Conservation (phyloP, 345 rosid species). For the Dipteronia dyeriana region DNA sequence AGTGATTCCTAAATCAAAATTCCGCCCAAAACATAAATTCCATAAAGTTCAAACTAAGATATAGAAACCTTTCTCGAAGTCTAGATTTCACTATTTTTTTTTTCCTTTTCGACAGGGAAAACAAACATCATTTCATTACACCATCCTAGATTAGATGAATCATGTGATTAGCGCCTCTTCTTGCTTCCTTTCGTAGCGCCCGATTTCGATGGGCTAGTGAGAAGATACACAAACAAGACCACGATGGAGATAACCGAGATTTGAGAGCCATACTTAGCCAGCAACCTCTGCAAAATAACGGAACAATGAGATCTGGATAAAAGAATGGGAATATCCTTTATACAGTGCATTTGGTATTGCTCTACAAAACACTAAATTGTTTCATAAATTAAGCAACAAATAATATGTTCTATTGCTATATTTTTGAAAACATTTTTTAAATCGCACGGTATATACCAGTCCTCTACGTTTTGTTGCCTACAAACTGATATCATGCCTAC, state of each 20-base stretch:
- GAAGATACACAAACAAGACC: conserved; percentile 66
- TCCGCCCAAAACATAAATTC: too few relatives aligned
- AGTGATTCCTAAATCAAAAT: too few relatives aligned
- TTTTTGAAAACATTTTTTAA: not conserved
- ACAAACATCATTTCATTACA: too few relatives aligned
- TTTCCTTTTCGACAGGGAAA: too few relatives aligned
- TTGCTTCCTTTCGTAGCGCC: conserved; percentile 65
- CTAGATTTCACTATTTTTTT: too few relatives aligned
- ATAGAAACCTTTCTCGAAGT: too few relatives aligned
- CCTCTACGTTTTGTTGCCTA: not conserved
- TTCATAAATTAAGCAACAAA: not conserved
- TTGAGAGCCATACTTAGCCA: conserved; percentile 81
- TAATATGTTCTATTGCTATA: not conserved
- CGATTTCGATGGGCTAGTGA: conserved; percentile 71
- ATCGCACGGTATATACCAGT: not conserved
- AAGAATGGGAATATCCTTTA: not conserved
- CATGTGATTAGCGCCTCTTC: conserved; percentile 65
- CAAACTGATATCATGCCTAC: not conserved
- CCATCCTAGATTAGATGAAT: not conserved
- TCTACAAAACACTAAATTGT: not conserved
- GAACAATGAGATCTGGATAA: not conserved
- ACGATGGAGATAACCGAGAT: conserved; percentile 77
- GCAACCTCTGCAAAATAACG: conserved; percentile 64
- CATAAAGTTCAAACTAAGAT: too few relatives aligned
- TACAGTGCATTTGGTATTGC: not conserved